Evolutionary conservation across 108 stramenopile species (phyloP).

Genomic region (Skeletonema tropicum): DNA sequence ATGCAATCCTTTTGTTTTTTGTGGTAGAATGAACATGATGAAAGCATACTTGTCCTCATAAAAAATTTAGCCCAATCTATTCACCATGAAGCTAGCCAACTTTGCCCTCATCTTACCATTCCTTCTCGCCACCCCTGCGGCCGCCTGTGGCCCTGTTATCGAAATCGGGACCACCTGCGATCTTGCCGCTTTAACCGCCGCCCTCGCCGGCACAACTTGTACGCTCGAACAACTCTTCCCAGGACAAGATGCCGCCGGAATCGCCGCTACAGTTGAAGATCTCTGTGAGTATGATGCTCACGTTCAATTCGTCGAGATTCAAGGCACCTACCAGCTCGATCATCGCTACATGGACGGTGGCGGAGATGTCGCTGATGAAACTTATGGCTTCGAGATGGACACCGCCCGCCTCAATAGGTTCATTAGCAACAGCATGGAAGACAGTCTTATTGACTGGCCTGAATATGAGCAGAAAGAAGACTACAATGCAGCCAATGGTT

Average conservation of each 20-base stretch:
- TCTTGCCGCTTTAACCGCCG: background rate
- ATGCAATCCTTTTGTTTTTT: too few species aligned
- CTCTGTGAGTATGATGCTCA: constrained; percentile 34
- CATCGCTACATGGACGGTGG: constrained; percentile 28
- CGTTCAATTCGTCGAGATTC: constrained; percentile 35
- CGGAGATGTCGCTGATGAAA: constrained; percentile 9
- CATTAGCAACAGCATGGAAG: background rate
- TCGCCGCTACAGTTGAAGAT: background rate
- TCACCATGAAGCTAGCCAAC: background rate
- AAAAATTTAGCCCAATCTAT: background rate
- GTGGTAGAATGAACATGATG: too few species aligned
- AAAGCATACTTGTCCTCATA: too few species aligned
- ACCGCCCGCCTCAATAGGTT: constrained; percentile 19
- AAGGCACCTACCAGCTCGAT: constrained; percentile 24
- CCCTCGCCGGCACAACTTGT: background rate
- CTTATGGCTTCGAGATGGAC: constrained; percentile 9
- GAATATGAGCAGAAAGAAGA: constrained; percentile 28
- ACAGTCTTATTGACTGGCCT: constrained; percentile 22
- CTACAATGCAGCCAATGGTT: constrained; percentile 21
- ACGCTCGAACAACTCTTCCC: background rate
- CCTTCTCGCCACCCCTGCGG: background rate
- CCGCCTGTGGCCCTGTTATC: background rate
- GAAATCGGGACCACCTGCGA: too few species aligned
- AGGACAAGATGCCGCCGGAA: background rate
- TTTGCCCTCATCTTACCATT: background rate